Conservation (phyloP, 2,329 filamentous ascomycete genomes). For the Alternaria sp. region DNA sequence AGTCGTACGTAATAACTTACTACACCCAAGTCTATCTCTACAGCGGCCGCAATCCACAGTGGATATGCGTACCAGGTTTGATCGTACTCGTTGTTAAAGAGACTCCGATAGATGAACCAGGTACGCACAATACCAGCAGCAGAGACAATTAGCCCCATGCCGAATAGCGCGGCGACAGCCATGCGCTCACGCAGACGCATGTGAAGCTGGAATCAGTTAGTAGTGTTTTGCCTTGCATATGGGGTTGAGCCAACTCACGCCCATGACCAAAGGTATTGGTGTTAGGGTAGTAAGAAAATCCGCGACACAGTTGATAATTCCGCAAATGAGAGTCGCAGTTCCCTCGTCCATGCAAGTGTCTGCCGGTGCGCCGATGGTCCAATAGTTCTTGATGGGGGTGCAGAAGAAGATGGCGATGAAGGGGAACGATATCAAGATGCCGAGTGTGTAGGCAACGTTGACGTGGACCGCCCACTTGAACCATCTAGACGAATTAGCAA, state of each 20-base stretch:
- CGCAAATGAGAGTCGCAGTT: constrained; percentile 45
- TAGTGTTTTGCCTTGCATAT: not conserved
- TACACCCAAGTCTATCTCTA: constrained; percentile 56
- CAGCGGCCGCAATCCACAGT: constrained; percentile 55
- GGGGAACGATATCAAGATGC: constrained; percentile 48
- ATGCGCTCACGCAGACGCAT: constrained; percentile 52
- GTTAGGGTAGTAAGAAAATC: constrained; percentile 52
- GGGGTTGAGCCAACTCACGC: constrained; percentile 16
- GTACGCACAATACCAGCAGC: constrained; percentile 52
- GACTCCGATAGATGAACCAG: constrained; percentile 52
- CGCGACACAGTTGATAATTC: constrained; percentile 53
- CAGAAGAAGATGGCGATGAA: constrained; percentile 49
- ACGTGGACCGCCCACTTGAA: constrained; percentile 51
- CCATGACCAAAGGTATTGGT: constrained; percentile 52
- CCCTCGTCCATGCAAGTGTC: constrained; percentile 52
- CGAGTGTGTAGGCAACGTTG: constrained; percentile 47
- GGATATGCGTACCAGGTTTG: constrained; percentile 55
- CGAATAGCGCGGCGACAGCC: constrained; percentile 49
- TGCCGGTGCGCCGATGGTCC: constrained; percentile 44
- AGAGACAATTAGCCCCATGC: constrained; percentile 52
- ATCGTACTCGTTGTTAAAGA: constrained; percentile 50
- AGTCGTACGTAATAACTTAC: constrained; percentile 34
- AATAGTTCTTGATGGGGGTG: constrained; percentile 52
- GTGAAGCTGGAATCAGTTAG: constrained; percentile 33
- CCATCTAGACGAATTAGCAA: constrained; percentile 16